Evolutionary conservation across 1,284 basidiomycete species (phyloP).

Genomic region (Ganoderma multipileum): DNA sequence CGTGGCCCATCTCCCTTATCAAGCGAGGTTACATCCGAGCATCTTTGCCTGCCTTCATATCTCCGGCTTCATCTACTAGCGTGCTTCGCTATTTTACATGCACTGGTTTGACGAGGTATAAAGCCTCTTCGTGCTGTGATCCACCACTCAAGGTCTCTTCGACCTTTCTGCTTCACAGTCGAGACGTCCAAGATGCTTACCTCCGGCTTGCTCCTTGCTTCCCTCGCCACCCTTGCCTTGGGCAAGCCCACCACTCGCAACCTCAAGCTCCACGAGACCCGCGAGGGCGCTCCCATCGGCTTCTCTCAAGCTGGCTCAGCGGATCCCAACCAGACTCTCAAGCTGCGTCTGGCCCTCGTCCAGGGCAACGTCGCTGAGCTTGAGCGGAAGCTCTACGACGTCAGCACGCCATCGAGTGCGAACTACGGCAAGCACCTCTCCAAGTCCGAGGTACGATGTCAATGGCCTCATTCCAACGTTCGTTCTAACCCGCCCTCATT

Average conservation of each 20-base stretch:
- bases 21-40: background rate
- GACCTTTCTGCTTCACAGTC: background rate
- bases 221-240: constrained; percentile 35
- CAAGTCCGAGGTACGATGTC: constrained; percentile 40
- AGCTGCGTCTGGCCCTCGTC: constrained; percentile 43
- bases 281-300: constrained; percentile 35
- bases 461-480: background rate
- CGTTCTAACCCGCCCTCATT: background rate
- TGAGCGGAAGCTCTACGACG: constrained; percentile 43
- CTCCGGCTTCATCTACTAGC: no score
- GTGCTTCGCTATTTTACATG: no score
- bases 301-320: constrained; percentile 39
- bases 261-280: constrained; percentile 41
- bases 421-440: constrained; percentile 43
- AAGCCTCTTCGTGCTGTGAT: background rate
- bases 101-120: no score
- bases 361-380: constrained; percentile 45
- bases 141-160: background rate
- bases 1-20: background rate
- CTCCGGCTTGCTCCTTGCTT: constrained; percentile 32
- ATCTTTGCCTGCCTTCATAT: background rate
- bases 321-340: constrained; percentile 35
- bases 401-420: constrained; percentile 43
- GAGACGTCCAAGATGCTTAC: constrained; percentile 30
- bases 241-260: constrained; percentile 36